A percentile compares a stretch with the other conserved stretches of the same genome.
These are phyloP conservation scores for Trichoderma pleuroti DNA, from an alignment of 2,329 filamentous ascomycete genomes.

Conservation along the genomic window DNA sequence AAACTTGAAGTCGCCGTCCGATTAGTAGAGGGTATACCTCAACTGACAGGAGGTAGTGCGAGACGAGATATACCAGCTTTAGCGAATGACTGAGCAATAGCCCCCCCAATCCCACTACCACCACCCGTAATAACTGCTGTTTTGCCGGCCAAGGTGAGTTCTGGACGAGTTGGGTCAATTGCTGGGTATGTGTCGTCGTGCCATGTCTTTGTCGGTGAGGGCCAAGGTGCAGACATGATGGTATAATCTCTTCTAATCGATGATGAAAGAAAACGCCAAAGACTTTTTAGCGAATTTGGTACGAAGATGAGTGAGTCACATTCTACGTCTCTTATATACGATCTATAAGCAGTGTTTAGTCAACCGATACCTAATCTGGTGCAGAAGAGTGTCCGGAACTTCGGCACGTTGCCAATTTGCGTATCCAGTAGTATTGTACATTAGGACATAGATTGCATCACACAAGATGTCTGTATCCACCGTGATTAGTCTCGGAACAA, in stretches of 20 bases:
- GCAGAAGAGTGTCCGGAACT: not conserved
- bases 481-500: not conserved
- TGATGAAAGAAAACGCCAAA: not conserved
- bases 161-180: not conserved
- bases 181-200: not conserved
- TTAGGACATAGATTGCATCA: not conserved
- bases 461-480: not conserved
- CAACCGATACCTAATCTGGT: not conserved
- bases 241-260: not conserved
- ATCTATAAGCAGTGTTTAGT: not conserved
- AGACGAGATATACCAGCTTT: not conserved
- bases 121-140: not conserved
- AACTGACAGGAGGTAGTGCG: too few species aligned
- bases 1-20: not conserved
- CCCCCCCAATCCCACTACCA: not conserved
- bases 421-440: not conserved
- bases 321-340: not conserved
- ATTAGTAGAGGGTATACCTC: too few species aligned
- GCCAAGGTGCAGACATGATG: not conserved
- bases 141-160: not conserved
- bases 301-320: not conserved
- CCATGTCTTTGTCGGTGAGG: not conserved
- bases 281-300: not conserved
- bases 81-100: not conserved
- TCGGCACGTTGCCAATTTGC: not conserved